phyloP scores from a whole-genome alignment of 306 rosid species.

The Hippophae rhamnoides region DNA sequence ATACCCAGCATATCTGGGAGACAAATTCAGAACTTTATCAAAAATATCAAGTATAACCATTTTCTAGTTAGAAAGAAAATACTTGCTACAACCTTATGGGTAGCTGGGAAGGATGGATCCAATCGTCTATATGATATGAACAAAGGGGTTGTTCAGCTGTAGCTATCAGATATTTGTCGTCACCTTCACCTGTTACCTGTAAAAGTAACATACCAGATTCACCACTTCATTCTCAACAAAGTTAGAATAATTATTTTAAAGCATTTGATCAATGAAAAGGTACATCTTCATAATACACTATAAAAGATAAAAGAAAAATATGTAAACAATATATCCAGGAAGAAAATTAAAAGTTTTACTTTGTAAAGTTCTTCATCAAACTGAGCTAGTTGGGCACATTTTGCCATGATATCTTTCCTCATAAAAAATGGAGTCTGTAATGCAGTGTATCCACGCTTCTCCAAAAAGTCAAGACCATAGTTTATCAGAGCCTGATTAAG shows the following conservation, averaged over 20 bases:
- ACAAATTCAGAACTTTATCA: neutral
- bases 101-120: slow-evolving; percentile 89
- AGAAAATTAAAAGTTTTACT: slow-evolving; percentile 28
- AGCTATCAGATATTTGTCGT: slow-evolving; percentile 94
- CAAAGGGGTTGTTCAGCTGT: slow-evolving; percentile 95
- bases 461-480: slow-evolving; percentile 79
- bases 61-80: neutral
- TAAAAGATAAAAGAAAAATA: too few species aligned
- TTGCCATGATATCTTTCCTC: slow-evolving; percentile 89
- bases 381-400: slow-evolving; percentile 95
- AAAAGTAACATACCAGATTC: slow-evolving; percentile 8
- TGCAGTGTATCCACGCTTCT: slow-evolving; percentile 53
- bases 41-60: neutral
- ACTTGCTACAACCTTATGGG: slow-evolving; percentile 57
- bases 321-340: neutral
- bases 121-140: slow-evolving; percentile 78
- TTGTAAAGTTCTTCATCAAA: slow-evolving; percentile 94
- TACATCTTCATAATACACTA: too few species aligned
- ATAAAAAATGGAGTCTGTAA: slow-evolving; percentile 92
- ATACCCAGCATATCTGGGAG: slow-evolving; percentile 78
- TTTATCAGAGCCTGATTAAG: slow-evolving; percentile 92
- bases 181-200: slow-evolving; percentile 96
- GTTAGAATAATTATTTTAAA: too few species aligned
- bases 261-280: too few species aligned
- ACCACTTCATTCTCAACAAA: neutral